Conservation (phyloP, 768 basidiomycete species). For the Pulveroboletus ravenelii region DNA sequence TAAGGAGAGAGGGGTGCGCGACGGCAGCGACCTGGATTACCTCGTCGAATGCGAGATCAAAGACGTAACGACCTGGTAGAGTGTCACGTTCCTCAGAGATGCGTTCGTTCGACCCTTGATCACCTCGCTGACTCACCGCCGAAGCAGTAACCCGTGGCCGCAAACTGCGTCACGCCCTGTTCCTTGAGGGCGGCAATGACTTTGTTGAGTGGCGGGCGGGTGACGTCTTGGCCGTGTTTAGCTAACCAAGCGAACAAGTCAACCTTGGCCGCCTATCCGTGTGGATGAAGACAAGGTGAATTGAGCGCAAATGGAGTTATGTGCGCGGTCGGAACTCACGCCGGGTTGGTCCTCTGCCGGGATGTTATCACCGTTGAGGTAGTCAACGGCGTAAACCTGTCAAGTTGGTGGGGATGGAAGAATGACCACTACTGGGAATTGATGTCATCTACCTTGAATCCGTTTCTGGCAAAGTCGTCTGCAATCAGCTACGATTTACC, state of each 20-base stretch:
- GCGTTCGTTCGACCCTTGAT: background rate
- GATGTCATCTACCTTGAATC: conserved; percentile 28
- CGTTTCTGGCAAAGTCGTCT: conserved; percentile 41
- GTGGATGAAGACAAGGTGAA: background rate
- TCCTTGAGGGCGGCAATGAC: conserved; percentile 54
- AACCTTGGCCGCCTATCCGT: conserved; percentile 9
- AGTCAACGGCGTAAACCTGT: conserved; percentile 24
- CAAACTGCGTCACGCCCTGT: conserved; percentile 54
- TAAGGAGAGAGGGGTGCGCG: conserved; percentile 44
- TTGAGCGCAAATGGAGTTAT: background rate
- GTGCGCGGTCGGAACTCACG: conserved; percentile 1
- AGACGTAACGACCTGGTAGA: conserved; percentile 36
- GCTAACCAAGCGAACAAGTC: conserved; percentile 34
- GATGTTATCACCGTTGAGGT: conserved; percentile 27
- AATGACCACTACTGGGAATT: background rate
- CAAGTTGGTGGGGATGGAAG: background rate
- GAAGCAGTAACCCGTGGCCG: conserved; percentile 65
- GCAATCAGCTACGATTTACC: conserved; percentile 33
- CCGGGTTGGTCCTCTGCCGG: conserved; percentile 7
- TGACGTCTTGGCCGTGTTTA: conserved; percentile 36
- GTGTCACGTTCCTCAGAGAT: background rate
- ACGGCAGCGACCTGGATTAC: conserved; percentile 36
- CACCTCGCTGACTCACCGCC: conserved; percentile 40
- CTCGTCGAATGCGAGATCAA: conserved; percentile 43
- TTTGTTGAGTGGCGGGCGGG: conserved; percentile 50